A percentile compares a stretch with the other conserved stretches of the same genome.
Conservation (phyloP, 2,329 filamentous ascomycete genomes). For the Parafenestella ontariensis region DNA sequence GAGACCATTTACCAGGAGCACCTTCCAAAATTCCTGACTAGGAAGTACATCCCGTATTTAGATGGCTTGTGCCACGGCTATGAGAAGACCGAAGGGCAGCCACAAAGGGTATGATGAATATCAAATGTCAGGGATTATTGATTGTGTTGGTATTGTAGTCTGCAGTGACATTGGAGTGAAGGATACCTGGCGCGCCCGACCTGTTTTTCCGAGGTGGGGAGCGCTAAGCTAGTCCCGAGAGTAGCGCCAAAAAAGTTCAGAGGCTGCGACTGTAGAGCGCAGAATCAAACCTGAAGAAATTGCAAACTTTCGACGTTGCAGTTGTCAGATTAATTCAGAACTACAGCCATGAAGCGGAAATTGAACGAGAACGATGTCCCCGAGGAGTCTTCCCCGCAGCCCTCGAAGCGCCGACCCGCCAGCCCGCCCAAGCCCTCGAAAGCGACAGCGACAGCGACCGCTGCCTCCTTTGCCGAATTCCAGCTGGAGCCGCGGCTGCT, state of each 20-base stretch:
- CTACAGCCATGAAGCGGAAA: constrained; percentile 54
- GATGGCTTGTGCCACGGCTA: too few relatives aligned
- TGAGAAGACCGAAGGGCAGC: too few relatives aligned
- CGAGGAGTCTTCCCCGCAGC: constrained; percentile 37
- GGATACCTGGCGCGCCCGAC: too few relatives aligned
- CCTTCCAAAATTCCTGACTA: too few relatives aligned
- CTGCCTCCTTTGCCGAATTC: constrained; percentile 72
- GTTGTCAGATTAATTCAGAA: neutral
- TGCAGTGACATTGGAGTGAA: too few relatives aligned
- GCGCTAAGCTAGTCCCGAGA: constrained; percentile 4
- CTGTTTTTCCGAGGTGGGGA: constrained; percentile 20
- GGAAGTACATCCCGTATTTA: too few relatives aligned
- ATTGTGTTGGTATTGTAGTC: too few relatives aligned
- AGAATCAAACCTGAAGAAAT: constrained; percentile 2
- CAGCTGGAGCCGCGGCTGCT: constrained; percentile 84
- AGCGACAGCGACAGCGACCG: constrained; percentile 10
- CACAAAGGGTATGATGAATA: too few relatives aligned
- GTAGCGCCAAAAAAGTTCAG: constrained; percentile 33
- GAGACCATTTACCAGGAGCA: too few relatives aligned
- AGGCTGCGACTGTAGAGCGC: neutral
- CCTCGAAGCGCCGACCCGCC: constrained; percentile 19
- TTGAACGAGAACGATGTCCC: constrained; percentile 57
- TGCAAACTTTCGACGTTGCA: neutral
- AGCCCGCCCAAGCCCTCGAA: constrained; percentile 21
- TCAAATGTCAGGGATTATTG: too few relatives aligned